Evolutionary conservation across 768 basidiomycete genomes (phyloP), one percentile per base, ranked within the genome.

Genomic region (Pleurotus tuoliensis): DNA sequence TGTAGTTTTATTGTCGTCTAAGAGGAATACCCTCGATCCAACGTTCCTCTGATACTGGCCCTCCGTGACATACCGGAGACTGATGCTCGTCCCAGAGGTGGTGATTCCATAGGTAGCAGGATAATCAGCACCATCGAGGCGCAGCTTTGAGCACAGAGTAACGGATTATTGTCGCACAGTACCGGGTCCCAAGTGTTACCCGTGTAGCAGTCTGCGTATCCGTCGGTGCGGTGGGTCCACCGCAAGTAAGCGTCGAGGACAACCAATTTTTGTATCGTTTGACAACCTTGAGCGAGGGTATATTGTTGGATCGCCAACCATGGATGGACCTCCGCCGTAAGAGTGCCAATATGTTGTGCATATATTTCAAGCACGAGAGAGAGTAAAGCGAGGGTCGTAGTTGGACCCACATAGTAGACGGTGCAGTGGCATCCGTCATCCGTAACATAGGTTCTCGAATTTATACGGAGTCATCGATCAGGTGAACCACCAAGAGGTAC

Each of bases 191-290:
- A 76, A 7, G 61, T 49, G 66, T 75, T 74, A 40, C 75, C 73
- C 56, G 70, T 73, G 68, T 73, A 74, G 66, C 74, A 61, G 37
- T 56, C 58, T 15, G 60, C 47, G 67, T 71, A 59, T 20, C 72
- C 66, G 38, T 38, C 24, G 41, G 57, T 59, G 53, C 39, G 58
- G 58, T 71, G 68, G 15, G 70, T 57, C 71, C 70, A 73, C 27
- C 73, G 71, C 73, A 73, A 75, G 67, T 73, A 73, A 48, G 71
- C 48, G 61, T 74, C 73, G 62, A 75, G 68, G 13, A 70, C 70
- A 56, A 75, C 65, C 4, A 57, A 58, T 1, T 41, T 27, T n/a
- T 38, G 18, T 40, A 34, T 11, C 8, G 64, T 60, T n/a, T 59
- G 62, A 63, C 70, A 72, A 24, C 58, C 53, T 25, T 68, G 69